Base-by-base conservation (phyloP, 1,284 basidiomycete genomes). In the Agaricales sp. region DNA sequence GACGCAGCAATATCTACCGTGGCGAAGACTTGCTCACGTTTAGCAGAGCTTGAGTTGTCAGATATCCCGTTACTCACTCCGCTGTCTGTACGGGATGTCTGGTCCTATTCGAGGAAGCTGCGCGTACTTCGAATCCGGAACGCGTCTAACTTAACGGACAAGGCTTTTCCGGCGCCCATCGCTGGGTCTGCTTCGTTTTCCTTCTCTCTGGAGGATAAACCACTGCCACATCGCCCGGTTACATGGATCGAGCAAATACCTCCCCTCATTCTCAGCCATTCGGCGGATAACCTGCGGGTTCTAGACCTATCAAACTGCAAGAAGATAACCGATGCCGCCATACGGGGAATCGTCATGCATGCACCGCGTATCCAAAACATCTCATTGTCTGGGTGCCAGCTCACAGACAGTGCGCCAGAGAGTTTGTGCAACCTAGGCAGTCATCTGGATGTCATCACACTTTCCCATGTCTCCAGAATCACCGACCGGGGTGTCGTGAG, bases 11-110 rank as follows among this genome's bases (percentile, higher is more conserved):
- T 43, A 8, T 43, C n/a, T 8, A 43, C 11, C 30, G n/a, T 35
- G 8, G 82, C 83, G 4, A 80, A 78, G 48, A 71, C 79, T 14
- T 92, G 91, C 59, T 81, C 87, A 1, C 75, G 80, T 48, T 74
- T 96, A 13, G 70, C 87, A 50, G 92, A 95, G 63, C 73, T 94
- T 53, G 92, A 96, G 61, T 66, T 95, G 6, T 81, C 80, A 55
- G 73, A 79, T 54, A 80, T 90, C 49, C 75, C 81, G n/a, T 68
- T 82, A 35, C 63, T 96, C 52, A 82, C 86, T 11, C 78, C 90
- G 24, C 61, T 75, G 21, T 75, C 87, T 1, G 73, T 87, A 14
- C 77, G 87, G 51, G 83, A 91, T 58, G 71, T 96, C n/a, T 94
- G 92, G 82, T 75, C 80, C 16, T 83, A 80, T 62, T 80, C 80